A percentile compares a stretch with the other conserved stretches of the same genome.
phyloP scores from a whole-genome alignment of 202 grass and related monocot genomes.

The Schoenoplectus triqueter region DNA sequence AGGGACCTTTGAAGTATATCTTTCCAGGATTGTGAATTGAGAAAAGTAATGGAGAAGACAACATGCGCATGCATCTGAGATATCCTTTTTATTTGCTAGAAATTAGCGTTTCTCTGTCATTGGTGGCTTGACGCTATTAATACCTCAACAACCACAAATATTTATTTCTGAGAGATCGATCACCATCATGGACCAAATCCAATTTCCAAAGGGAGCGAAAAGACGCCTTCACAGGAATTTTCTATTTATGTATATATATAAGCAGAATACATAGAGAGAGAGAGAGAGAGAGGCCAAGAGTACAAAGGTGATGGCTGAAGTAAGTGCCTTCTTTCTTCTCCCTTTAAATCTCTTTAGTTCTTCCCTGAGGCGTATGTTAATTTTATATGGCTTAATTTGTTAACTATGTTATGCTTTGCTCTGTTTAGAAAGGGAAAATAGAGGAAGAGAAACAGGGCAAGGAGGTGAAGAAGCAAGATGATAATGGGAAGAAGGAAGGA shows the following conservation, averaged over 20 bases:
- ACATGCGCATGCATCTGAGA: constrained; percentile 31
- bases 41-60: constrained; percentile 24
- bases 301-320: constrained; percentile 41
- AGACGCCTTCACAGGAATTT: constrained; percentile 11
- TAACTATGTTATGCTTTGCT: constrained; percentile 12
- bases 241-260: constrained; percentile 13
- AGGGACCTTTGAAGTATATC: too few relatives aligned
- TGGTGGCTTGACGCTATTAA: constrained; percentile 36
- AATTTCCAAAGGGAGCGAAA: constrained; percentile 3
- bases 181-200: constrained; percentile 11
- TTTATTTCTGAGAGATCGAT: constrained; percentile 5
- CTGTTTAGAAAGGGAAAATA: constrained; percentile 24
- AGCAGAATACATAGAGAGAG: not conserved
- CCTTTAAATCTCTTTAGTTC: not conserved
- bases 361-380: not conserved
- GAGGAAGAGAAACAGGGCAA: not conserved
- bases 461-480: not conserved
- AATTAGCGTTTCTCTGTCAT: constrained; percentile 27
- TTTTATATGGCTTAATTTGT: not conserved
- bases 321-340: not conserved
- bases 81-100: constrained; percentile 33
- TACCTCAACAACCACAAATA: constrained; percentile 31
- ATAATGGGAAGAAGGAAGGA: not conserved
- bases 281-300: not conserved
- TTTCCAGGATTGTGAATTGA: not conserved